phyloP scores from a whole-genome alignment of 1,284 basidiomycete species.

The Fomes fomentarius region DNA sequence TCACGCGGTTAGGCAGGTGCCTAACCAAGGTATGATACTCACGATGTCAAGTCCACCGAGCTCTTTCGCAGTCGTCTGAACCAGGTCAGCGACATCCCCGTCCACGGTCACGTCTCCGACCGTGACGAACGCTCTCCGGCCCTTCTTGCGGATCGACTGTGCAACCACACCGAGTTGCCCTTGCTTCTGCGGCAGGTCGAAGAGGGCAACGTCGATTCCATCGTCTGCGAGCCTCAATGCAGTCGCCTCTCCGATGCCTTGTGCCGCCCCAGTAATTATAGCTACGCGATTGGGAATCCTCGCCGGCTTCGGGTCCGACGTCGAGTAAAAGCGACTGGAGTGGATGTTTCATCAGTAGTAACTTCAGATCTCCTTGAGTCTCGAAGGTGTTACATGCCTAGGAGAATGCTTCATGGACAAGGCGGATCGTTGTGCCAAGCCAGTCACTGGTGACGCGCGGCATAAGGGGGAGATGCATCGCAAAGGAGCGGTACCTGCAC shows the following conservation, averaged over 20 bases:
- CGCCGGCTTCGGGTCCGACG: not conserved
- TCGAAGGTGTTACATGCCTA: too few species aligned
- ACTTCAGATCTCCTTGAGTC: too few species aligned
- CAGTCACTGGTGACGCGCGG: too few species aligned
- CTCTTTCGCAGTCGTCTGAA: slow-evolving; percentile 30
- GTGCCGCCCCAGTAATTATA: slow-evolving; percentile 42
- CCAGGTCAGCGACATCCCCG: slow-evolving; percentile 39
- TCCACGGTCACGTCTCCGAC: slow-evolving; percentile 41
- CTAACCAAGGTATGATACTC: not conserved
- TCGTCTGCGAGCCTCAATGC: slow-evolving; percentile 45
- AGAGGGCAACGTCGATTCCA: slow-evolving; percentile 43
- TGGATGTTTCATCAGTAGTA: too few species aligned
- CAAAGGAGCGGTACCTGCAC: too few species aligned
- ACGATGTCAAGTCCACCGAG: slow-evolving; percentile 34
- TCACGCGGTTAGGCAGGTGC: not conserved
- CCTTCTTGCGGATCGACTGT: slow-evolving; percentile 34
- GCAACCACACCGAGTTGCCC: slow-evolving; percentile 34
- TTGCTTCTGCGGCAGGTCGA: slow-evolving; percentile 37
- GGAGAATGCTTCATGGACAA: too few species aligned
- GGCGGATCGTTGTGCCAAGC: too few species aligned
- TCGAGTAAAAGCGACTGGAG: too few species aligned
- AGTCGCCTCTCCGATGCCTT: slow-evolving; percentile 47
- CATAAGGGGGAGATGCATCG: too few species aligned
- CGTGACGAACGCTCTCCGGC: slow-evolving; percentile 33
- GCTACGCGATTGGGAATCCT: slow-evolving; percentile 26